Evolutionary conservation across 129 eudicot species (phyloP), one percentile per base, ranked within the genome.

Genomic region (Flaveria bidentis): DNA sequence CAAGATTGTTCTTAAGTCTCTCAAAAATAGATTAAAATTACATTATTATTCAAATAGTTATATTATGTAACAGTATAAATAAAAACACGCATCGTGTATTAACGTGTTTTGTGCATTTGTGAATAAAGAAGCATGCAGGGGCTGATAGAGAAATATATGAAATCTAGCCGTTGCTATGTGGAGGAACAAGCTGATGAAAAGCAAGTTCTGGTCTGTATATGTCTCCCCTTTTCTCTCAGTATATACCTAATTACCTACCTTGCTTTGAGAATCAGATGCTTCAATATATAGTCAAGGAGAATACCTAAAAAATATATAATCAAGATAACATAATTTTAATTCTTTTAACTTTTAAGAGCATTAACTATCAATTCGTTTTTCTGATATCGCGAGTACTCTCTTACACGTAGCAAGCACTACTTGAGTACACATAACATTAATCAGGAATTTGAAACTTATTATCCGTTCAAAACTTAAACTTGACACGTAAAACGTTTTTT

Each of bases 61-160:
- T 26, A 28, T 28, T 28, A 28, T 28, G 2, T 28, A 28, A 2
- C 7, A 4, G 63, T 17, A 20, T 14, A 66, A 9, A 14, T 30
- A 30, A 30, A 30, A 3, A 30, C 36, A 30, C 36, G 4, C 36
- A 9, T 4, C 23, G 13, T 33, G 6, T 22, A 46, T 69, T 82
- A 70, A 79, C 73, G 55, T 60, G 46, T n/a, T 75, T 75, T 75
- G 36, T 71, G 50, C 49, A 62, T 63, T 25, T 53, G 60, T 53
- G 62, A 25, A 56, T 26, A 12, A 71, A 93, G 98, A 85, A 90
- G 82, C 91, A 93, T 93, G 98, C 90, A 87, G 78, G 89, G 87
- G 57, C 78, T 93, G 51, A 82, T 91, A 30, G 93, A 93, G 74
- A 93, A 77, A 87, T 93, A 93, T 79, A 74, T 81, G 87, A 90